Evolutionary conservation across 768 basidiomycete genomes (phyloP).

Genomic region (Panaeolus papilionaceus): DNA sequence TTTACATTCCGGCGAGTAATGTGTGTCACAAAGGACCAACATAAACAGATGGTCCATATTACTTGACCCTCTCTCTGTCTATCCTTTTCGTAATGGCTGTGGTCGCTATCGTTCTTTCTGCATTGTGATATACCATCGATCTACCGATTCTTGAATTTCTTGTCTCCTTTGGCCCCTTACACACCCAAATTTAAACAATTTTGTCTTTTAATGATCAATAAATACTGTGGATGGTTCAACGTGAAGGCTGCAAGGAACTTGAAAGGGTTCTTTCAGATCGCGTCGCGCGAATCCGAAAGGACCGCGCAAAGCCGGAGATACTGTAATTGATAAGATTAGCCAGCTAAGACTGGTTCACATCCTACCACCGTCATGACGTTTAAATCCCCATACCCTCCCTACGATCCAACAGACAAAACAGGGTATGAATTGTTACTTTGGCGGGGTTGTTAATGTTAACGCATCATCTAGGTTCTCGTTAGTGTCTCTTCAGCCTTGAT

Average conservation of each 20-base stretch:
- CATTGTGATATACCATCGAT: conserved; percentile 9
- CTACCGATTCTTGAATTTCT: conserved; percentile 3
- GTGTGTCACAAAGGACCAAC: neutral
- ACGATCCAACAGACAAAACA: conserved; percentile 73
- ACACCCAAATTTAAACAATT: neutral
- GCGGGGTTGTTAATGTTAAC: neutral
- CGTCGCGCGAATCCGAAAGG: neutral
- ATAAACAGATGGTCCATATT: neutral
- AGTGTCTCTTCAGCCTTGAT: conserved; percentile 3
- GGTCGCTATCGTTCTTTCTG: neutral
- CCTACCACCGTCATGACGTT: conserved; percentile 26
- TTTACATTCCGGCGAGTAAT: neutral
- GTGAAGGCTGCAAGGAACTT: neutral
- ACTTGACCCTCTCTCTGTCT: neutral
- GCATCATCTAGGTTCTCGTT: conserved; percentile 64
- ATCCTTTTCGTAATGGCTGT: neutral
- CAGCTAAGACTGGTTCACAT: neutral
- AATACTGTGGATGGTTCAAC: neutral
- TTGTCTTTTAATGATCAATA: neutral
- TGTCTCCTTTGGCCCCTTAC: too few relatives aligned
- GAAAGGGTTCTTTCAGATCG: too few relatives aligned
- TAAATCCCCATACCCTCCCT: conserved; percentile 64
- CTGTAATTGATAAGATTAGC: conserved; percentile 2
- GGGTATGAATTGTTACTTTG: conserved; percentile 49
- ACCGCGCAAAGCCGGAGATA: neutral